phyloP scores from a whole-genome alignment of 345 rosid genomes.

The Iberis pinnata region DNA sequence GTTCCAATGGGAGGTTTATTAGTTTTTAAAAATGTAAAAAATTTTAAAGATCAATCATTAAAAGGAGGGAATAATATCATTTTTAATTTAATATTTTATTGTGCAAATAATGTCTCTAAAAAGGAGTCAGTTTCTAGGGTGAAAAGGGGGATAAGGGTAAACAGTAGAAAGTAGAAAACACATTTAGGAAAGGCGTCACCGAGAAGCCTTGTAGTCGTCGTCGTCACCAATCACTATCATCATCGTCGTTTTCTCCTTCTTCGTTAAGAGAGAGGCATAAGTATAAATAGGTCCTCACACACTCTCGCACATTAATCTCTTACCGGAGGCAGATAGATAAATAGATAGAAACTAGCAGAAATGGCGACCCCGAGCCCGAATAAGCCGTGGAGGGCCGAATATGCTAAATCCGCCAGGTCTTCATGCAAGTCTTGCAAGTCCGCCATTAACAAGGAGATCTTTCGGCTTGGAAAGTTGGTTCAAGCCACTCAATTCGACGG shows the following conservation, averaged over 20 bases:
- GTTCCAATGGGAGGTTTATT: too few species aligned
- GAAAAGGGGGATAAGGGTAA: slow-evolving; percentile 6
- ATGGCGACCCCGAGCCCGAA: slow-evolving; percentile 58
- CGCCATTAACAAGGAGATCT: slow-evolving; percentile 52
- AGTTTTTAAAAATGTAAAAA: too few species aligned
- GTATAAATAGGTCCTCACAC: slow-evolving; percentile 13
- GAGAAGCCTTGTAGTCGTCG: slow-evolving; percentile 19
- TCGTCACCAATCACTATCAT: slow-evolving; percentile 7
- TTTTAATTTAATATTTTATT: too few species aligned
- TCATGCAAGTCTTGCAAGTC: slow-evolving; percentile 80
- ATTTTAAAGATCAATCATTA: too few species aligned
- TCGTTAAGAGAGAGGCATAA: neutral
- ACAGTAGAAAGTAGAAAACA: slow-evolving; percentile 24
- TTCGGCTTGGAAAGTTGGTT: slow-evolving; percentile 88
- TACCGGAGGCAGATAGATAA: neutral
- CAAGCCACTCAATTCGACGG: slow-evolving; percentile 85
- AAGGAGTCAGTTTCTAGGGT: slow-evolving; percentile 8
- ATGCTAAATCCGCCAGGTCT: slow-evolving; percentile 84
- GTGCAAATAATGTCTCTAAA: too few species aligned
- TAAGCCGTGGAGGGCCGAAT: slow-evolving; percentile 92
- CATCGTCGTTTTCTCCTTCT: neutral
- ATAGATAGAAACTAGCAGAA: neutral
- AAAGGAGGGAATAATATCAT: too few species aligned
- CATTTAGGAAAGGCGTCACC: slow-evolving; percentile 15
- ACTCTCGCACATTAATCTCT: slow-evolving; percentile 9